phyloP scores from a whole-genome alignment of 768 basidiomycete species.

The Boletus rex-veris region DNA sequence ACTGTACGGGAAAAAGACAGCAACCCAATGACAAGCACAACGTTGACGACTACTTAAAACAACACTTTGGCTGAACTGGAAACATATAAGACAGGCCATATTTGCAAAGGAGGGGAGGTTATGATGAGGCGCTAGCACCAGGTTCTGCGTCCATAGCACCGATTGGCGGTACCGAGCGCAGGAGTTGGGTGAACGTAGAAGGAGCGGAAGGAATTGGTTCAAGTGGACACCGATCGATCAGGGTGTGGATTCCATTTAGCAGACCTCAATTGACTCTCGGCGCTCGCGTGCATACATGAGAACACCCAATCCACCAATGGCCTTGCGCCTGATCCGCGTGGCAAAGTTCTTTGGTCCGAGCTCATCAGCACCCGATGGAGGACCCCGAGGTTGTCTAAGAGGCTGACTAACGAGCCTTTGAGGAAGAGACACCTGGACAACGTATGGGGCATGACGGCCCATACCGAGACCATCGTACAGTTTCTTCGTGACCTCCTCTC shows the following conservation, averaged over 20 bases:
- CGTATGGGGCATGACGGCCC: constrained; percentile 55
- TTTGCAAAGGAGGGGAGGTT: constrained; percentile 26
- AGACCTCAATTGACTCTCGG: constrained; percentile 70
- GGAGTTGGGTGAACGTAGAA: constrained; percentile 6
- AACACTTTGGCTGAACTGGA: constrained; percentile 21
- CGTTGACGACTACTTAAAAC: constrained; percentile 26
- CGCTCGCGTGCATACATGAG: constrained; percentile 81
- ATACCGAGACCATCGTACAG: constrained; percentile 87
- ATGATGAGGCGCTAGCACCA: constrained; percentile 25
- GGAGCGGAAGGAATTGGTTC: constrained; percentile 18
- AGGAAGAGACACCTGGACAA: constrained; percentile 31
- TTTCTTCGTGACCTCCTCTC: constrained; percentile 85
- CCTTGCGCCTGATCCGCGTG: constrained; percentile 77
- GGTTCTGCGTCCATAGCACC: constrained; percentile 19
- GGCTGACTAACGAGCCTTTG: constrained; percentile 66
- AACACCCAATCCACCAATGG: constrained; percentile 75
- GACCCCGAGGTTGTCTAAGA: constrained; percentile 82
- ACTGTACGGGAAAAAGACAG: constrained; percentile 16
- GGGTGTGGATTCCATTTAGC: constrained; percentile 37
- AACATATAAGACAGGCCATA: constrained; percentile 21
- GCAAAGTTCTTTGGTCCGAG: constrained; percentile 89
- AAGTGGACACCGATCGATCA: constrained; percentile 10
- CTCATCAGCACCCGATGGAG: constrained; percentile 83
- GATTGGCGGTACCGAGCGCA: constrained; percentile 13
- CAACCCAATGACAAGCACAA: constrained; percentile 27